Evolutionary conservation across 208 protist species (phyloP).

Genomic region (Acanthamoeba castellanii): DNA sequence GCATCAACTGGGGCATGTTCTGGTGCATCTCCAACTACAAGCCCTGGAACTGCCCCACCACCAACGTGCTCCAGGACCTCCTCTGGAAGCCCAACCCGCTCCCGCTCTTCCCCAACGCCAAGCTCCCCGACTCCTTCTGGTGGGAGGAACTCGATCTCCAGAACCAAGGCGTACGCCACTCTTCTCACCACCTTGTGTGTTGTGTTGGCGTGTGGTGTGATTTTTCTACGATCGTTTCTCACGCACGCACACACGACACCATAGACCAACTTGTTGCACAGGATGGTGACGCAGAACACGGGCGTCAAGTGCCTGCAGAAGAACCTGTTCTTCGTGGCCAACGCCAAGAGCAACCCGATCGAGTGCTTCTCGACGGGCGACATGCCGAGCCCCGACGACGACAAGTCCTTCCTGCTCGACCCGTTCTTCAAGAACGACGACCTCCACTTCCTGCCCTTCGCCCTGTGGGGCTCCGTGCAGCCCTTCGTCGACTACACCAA

Average conservation of each 20-base stretch:
- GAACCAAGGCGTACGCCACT: neutral
- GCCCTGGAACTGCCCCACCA: conserved; percentile 22
- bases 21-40: conserved; percentile 51
- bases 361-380: neutral
- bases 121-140: conserved; percentile 27
- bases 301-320: conserved; percentile 28
- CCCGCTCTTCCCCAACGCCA: conserved; percentile 16
- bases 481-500: conserved; percentile 20
- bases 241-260: neutral
- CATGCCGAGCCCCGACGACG: conserved; percentile 1
- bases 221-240: neutral
- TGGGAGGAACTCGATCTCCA: conserved; percentile 25
- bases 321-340: conserved; percentile 43
- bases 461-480: conserved; percentile 16
- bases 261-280: neutral
- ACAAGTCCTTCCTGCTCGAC: neutral
- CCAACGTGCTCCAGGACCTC: conserved; percentile 24
- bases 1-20: conserved; percentile 48
- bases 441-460: conserved; percentile 26
- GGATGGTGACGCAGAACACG: conserved; percentile 35
- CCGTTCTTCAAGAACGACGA: conserved; percentile 5
- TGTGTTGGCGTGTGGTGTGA: neutral
- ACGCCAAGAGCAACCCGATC: conserved; percentile 14
- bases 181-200: neutral
- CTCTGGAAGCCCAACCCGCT: conserved; percentile 45